Percentiles rank a stretch among this genome's conserved stretches.
phyloP scores from a whole-genome alignment of 2,329 filamentous ascomycete species.

The Celoporthe dispersa region DNA sequence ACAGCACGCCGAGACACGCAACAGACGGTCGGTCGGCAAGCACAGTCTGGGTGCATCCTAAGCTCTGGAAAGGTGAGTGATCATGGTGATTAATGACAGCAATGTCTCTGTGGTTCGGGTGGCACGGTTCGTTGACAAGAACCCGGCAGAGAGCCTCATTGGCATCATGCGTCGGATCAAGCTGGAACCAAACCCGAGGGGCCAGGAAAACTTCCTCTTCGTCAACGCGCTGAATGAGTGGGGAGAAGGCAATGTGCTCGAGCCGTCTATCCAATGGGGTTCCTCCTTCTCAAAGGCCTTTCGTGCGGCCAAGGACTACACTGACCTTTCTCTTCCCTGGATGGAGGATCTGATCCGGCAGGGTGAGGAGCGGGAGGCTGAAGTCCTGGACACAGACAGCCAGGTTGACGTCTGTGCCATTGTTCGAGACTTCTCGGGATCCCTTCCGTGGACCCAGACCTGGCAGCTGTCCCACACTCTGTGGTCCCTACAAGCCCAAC shows the following conservation, averaged over 20 bases:
- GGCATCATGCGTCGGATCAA: constrained; percentile 22
- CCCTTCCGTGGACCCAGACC: constrained; percentile 5
- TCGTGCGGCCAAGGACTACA: constrained; percentile 14
- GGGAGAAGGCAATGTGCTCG: constrained; percentile 30
- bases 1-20: constrained; percentile 24
- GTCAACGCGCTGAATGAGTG: constrained; percentile 29
- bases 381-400: neutral
- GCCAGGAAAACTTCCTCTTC: constrained; percentile 28
- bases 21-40: constrained; percentile 7
- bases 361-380: constrained; percentile 11
- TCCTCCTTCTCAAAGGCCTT: constrained; percentile 20
- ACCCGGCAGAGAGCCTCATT: constrained; percentile 1
- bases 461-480: constrained; percentile 21
- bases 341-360: constrained; percentile 21
- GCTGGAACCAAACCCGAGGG: constrained; percentile 24
- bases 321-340: constrained; percentile 15
- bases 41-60: constrained; percentile 1
- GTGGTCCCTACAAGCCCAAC: constrained; percentile 15
- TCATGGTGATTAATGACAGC: too few species aligned
- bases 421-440: constrained; percentile 13
- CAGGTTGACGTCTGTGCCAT: constrained; percentile 27
- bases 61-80: constrained; percentile 9
- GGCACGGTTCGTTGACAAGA: neutral
- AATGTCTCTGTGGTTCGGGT: neutral
- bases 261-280: constrained; percentile 26